These are phyloP conservation scores for Xylariaceae sp. DNA, from an alignment of 2,329 filamentous ascomycete species.

Conservation along the genomic window DNA sequence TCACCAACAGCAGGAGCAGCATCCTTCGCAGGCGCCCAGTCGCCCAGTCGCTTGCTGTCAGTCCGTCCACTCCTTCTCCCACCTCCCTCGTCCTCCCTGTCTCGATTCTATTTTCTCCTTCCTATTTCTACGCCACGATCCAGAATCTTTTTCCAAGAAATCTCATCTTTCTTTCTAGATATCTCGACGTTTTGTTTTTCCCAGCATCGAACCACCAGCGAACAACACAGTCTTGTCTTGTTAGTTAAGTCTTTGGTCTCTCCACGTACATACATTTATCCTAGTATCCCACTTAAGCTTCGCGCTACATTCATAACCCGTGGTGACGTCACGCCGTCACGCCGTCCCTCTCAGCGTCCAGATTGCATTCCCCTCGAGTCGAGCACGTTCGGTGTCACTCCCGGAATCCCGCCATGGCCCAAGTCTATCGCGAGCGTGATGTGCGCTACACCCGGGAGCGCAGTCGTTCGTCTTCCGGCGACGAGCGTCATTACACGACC, in stretches of 20 bases:
- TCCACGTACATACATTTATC: neutral
- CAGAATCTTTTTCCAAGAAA: neutral
- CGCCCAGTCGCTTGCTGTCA: neutral
- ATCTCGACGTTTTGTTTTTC: neutral
- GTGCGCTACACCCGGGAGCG: slow-evolving; percentile 30
- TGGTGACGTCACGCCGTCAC: slow-evolving; percentile 21
- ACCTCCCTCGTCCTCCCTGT: slow-evolving; percentile 1
- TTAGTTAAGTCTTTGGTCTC: neutral
- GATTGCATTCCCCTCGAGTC: neutral
- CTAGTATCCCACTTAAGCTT: neutral
- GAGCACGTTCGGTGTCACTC: slow-evolving; percentile 4
- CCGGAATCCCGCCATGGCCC: slow-evolving; percentile 16
- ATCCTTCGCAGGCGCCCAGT: too few relatives aligned
- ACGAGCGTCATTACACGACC: slow-evolving; percentile 28
- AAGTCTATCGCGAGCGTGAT: slow-evolving; percentile 31
- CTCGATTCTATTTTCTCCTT: neutral
- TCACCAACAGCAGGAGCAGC: too few relatives aligned
- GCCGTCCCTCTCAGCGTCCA: neutral
- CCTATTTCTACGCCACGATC: slow-evolving; percentile 3
- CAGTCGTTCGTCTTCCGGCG: slow-evolving; percentile 27
- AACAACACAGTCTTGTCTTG: neutral
- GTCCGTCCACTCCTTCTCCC: slow-evolving; percentile 1
- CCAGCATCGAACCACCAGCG: neutral
- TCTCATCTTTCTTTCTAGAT: neutral
- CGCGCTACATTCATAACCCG: neutral